Evolutionary conservation across 2,329 filamentous ascomycete genomes (phyloP).

Genomic region (Orbilia javanica): DNA sequence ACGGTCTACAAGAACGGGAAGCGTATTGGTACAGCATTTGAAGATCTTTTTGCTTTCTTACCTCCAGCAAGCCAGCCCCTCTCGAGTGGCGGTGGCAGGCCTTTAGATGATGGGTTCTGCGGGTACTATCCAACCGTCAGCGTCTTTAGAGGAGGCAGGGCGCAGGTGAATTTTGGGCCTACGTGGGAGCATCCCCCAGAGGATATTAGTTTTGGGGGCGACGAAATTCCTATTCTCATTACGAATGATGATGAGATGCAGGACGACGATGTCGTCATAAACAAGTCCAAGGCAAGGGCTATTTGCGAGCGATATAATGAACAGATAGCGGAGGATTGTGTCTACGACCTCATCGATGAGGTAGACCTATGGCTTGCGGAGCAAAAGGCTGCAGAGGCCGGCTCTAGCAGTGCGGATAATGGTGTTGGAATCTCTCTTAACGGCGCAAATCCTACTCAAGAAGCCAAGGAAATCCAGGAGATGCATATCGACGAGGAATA

Average conservation of each 20-base stretch:
- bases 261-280: constrained; percentile 64
- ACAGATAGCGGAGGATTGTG: constrained; percentile 92
- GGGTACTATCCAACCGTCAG: constrained; percentile 96
- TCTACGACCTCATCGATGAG: constrained; percentile 94
- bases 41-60: constrained; percentile 87
- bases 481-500: constrained; percentile 58
- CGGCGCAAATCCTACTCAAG: constrained; percentile 28
- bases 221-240: constrained; percentile 64
- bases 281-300: constrained; percentile 66
- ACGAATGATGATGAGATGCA: constrained; percentile 61
- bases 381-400: constrained; percentile 40
- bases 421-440: constrained; percentile 1
- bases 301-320: constrained; percentile 86
- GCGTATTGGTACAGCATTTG: constrained; percentile 87
- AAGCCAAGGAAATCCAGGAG: constrained; percentile 54
- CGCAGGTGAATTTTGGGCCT: constrained; percentile 93
- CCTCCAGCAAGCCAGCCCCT: constrained; percentile 86
- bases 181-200: constrained; percentile 90
- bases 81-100: constrained; percentile 79
- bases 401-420: background rate
- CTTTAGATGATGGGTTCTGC: constrained; percentile 92
- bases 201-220: constrained; percentile 66
- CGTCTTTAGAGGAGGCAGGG: constrained; percentile 89
- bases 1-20: constrained; percentile 93
- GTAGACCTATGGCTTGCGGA: constrained; percentile 89